These are phyloP conservation scores for Pseudopithomyces chartarum DNA, from an alignment of 2,329 filamentous ascomycete species.

Conservation along the genomic window DNA sequence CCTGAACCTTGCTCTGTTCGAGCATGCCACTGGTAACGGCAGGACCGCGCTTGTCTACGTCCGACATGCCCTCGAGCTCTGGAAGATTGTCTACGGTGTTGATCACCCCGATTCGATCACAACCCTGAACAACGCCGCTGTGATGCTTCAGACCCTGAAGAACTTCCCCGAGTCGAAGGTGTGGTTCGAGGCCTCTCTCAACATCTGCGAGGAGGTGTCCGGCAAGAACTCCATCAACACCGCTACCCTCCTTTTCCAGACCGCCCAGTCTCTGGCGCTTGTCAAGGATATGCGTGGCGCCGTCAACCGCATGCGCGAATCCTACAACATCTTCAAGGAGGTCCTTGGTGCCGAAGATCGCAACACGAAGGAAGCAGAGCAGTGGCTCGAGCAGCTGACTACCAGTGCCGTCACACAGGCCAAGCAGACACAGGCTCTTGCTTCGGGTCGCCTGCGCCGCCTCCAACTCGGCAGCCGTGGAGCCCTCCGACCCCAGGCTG, in stretches of 20 bases:
- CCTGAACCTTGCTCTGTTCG: conserved; percentile 91
- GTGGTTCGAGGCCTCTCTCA: conserved; percentile 94
- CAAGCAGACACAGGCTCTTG: conserved; percentile 87
- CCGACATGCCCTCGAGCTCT: conserved; percentile 89
- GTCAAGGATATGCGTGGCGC: conserved; percentile 93
- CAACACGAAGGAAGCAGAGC: conserved; percentile 97
- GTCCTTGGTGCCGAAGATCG: conserved; percentile 89
- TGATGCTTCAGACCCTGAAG: conserved; percentile 97
- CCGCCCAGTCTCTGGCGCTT: conserved; percentile 92
- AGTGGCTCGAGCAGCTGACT: conserved; percentile 94
- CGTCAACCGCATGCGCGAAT: conserved; percentile 92
- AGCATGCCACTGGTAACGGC: conserved; percentile 91
- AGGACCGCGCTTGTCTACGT: conserved; percentile 85
- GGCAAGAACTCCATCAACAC: conserved; percentile 90
- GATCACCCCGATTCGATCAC: conserved; percentile 98
- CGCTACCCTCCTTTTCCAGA: conserved; percentile 94
- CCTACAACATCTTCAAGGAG: conserved; percentile 90
- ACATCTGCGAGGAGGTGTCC: conserved; percentile 86
- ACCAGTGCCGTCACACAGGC: conserved; percentile 94
- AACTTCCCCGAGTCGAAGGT: conserved; percentile 91
- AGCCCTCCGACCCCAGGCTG: conserved; percentile 65
- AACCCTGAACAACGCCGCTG: conserved; percentile 96
- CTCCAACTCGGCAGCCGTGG: conserved; percentile 66
- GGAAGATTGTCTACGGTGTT: conserved; percentile 94
- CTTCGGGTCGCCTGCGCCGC: conserved; percentile 72